Evolutionary conservation across 441 rosid genomes (phyloP).

Genomic region (Populus hybrid): DNA sequence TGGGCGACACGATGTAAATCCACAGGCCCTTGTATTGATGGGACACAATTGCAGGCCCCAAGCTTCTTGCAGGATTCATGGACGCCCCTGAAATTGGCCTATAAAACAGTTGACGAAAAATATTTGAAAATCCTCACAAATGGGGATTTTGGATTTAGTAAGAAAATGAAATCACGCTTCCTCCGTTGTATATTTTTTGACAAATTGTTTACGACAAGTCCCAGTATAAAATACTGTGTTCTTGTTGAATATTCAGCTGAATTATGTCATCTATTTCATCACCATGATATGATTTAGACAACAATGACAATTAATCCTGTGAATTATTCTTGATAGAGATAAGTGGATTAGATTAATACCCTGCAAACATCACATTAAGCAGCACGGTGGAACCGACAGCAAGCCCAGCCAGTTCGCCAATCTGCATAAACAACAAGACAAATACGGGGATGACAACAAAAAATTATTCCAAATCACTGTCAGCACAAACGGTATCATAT

Average conservation of each 20-base stretch:
- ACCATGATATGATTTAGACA: background rate
- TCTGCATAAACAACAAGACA: conserved; percentile 33
- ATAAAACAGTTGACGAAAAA: background rate
- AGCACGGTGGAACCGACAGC: conserved; percentile 88
- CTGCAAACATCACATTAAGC: conserved; percentile 81
- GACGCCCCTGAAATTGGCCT: conserved; percentile 90
- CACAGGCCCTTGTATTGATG: conserved; percentile 52
- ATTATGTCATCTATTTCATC: background rate
- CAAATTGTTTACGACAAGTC: background rate
- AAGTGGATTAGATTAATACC: conserved; percentile 35
- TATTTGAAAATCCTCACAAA: background rate
- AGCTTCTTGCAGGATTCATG: conserved; percentile 88
- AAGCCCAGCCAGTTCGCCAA: conserved; percentile 90
- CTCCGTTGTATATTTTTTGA: no score
- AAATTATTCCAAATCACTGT: conserved; percentile 8
- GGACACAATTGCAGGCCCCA: conserved; percentile 79
- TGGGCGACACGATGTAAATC: conserved; percentile 62
- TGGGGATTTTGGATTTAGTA: background rate
- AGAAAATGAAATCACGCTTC: background rate
- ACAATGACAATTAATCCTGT: background rate
- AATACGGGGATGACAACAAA: background rate
- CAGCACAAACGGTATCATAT: conserved; percentile 1
- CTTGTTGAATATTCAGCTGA: background rate
- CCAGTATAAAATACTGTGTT: no score
- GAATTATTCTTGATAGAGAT: background rate